Conservation (phyloP, 768 basidiomycete species). For the Daedaleopsis sinensis region DNA sequence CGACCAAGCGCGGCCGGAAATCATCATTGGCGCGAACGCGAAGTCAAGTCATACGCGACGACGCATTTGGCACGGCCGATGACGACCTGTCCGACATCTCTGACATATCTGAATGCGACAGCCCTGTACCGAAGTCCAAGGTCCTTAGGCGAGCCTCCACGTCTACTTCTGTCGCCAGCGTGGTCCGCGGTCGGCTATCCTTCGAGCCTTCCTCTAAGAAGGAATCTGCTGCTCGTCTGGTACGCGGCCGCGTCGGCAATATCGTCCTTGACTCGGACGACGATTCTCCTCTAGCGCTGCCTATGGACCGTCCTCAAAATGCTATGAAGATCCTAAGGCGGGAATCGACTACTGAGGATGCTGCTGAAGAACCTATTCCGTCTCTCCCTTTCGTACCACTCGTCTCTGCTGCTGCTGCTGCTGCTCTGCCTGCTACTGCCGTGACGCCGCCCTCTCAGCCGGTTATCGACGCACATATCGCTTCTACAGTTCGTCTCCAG, state of each 20-base stretch:
- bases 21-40: slow-evolving; percentile 26
- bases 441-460: slow-evolving; percentile 2
- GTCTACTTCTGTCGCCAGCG: not conserved
- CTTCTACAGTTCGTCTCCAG: not conserved
- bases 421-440: not conserved
- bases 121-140: slow-evolving; percentile 6
- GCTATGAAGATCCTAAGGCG: not conserved
- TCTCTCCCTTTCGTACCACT: not conserved
- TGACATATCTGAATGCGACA: slow-evolving; percentile 23
- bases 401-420: not conserved
- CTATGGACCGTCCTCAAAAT: not conserved
- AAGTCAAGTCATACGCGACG: slow-evolving; percentile 22
- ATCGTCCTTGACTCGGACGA: slow-evolving; percentile 29
- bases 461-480: not conserved
- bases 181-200: slow-evolving; percentile 11
- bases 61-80: slow-evolving; percentile 22
- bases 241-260: slow-evolving; percentile 5
- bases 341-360: not conserved
- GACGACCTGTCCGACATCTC: slow-evolving; percentile 29
- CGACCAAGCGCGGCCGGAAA: not conserved
- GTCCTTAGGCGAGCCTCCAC: not conserved
- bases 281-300: slow-evolving; percentile 1
- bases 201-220: slow-evolving; percentile 4
- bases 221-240: slow-evolving; percentile 3
- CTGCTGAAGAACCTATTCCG: not conserved